A percentile compares a stretch with the other conserved stretches of the same genome.
Evolutionary conservation across 495 filamentous ascomycete genomes (phyloP).

Genomic region (Xylaria acuta): DNA sequence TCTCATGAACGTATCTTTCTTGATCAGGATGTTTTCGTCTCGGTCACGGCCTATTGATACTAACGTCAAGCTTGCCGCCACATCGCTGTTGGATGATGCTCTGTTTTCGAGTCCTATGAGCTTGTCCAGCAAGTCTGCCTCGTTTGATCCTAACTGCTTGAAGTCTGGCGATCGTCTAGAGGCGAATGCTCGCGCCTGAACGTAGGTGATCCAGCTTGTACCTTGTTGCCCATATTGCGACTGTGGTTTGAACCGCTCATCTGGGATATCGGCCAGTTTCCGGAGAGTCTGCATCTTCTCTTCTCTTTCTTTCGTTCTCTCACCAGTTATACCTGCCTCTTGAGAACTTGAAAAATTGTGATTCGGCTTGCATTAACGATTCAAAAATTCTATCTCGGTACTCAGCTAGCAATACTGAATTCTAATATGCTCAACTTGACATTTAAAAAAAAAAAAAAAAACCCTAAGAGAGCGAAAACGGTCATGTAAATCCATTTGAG

Average conservation of each 20-base stretch:
- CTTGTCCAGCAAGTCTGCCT: neutral
- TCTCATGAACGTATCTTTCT: neutral
- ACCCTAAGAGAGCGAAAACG: neutral
- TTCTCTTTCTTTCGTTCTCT: neutral
- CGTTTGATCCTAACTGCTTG: neutral
- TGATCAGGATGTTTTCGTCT: constrained; percentile 12
- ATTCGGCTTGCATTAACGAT: neutral
- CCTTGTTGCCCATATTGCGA: neutral
- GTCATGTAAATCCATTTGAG: neutral
- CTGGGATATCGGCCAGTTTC: constrained; percentile 12
- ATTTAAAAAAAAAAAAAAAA: neutral
- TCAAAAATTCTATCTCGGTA: neutral
- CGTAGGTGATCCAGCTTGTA: neutral
- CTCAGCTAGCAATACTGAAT: neutral
- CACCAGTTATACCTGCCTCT: neutral
- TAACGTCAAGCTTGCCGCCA: constrained; percentile 53
- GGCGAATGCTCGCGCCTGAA: neutral
- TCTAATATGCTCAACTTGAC: neutral
- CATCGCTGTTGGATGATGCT: neutral
- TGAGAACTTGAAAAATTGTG: neutral
- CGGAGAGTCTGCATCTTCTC: constrained; percentile 14
- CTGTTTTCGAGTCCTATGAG: neutral
- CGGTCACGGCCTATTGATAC: constrained; percentile 53
- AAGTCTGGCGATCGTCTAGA: neutral
- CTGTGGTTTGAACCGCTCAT: constrained; percentile 9